These are phyloP conservation scores for Carex littledalei DNA, from an alignment of 176 grass and related monocot species.

Conservation along the genomic window DNA sequence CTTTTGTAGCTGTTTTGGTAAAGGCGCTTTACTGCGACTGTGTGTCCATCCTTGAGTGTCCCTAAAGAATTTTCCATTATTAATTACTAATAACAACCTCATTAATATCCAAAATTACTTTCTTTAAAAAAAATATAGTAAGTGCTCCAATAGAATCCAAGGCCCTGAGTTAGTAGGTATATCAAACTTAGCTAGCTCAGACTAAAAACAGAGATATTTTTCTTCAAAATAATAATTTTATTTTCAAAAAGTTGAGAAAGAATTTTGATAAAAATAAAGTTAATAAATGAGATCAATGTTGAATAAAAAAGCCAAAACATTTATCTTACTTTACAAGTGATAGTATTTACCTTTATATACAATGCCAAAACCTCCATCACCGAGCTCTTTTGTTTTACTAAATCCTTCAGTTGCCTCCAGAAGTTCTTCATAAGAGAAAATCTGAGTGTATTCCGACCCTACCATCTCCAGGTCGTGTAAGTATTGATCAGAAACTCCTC, in stretches of 20 bases:
- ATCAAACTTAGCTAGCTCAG: background rate
- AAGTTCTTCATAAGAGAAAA: constrained; percentile 79
- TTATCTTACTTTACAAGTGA: background rate
- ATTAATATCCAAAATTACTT: background rate
- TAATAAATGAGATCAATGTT: background rate
- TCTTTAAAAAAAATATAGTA: too few species aligned
- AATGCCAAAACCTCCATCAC: constrained; percentile 78
- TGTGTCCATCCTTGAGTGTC: too few species aligned
- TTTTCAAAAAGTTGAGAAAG: background rate
- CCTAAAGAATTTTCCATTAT: background rate
- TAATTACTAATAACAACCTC: background rate
- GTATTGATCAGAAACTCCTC: constrained; percentile 34
- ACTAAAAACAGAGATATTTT: background rate
- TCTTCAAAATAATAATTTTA: background rate
- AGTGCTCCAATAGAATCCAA: background rate
- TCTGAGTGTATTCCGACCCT: constrained; percentile 32
- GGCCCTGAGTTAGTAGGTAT: background rate
- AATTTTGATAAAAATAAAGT: background rate
- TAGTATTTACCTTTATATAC: constrained; percentile 61
- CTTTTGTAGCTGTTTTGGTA: too few species aligned
- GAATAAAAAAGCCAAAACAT: background rate
- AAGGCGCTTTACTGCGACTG: too few species aligned
- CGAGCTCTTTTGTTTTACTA: constrained; percentile 53
- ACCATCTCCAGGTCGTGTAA: constrained; percentile 40
- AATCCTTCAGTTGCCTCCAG: constrained; percentile 64